Evolutionary conservation across 75 land plant species (phyloP).

Genomic region (Pinus taeda): DNA sequence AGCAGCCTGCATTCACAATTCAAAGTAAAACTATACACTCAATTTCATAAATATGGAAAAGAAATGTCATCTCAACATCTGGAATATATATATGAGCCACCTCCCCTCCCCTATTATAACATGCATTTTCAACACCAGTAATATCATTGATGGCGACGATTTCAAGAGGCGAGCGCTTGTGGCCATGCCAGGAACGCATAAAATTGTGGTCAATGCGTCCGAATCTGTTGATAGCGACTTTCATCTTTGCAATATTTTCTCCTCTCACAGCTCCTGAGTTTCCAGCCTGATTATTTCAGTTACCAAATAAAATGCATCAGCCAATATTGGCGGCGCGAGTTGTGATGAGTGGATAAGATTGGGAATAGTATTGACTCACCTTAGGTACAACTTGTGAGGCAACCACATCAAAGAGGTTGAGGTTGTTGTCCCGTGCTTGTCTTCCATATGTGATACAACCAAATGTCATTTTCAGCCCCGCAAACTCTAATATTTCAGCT

Average conservation of each 20-base stretch:
- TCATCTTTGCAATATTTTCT: constrained; percentile 77
- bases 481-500: constrained; percentile 17
- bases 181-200: constrained; percentile 90
- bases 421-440: constrained; percentile 27
- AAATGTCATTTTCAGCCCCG: constrained; percentile 35
- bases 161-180: constrained; percentile 82
- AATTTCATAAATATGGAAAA: neutral
- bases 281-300: constrained; percentile 22
- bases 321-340: too few relatives aligned
- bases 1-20: neutral
- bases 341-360: neutral
- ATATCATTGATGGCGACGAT: constrained; percentile 79
- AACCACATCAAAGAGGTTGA: constrained; percentile 31
- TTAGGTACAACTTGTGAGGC: constrained; percentile 43
- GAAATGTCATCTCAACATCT: neutral
- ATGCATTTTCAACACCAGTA: constrained; percentile 73
- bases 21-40: neutral
- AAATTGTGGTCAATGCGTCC: constrained; percentile 93
- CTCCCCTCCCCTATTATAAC: neutral
- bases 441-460: constrained; percentile 14
- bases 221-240: constrained; percentile 88
- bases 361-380: constrained; percentile 14
- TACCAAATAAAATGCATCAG: too few relatives aligned
- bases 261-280: constrained; percentile 36
- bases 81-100: neutral